Evolutionary conservation across 768 basidiomycete species (phyloP).

Genomic region (Pulveroboletus sp.): DNA sequence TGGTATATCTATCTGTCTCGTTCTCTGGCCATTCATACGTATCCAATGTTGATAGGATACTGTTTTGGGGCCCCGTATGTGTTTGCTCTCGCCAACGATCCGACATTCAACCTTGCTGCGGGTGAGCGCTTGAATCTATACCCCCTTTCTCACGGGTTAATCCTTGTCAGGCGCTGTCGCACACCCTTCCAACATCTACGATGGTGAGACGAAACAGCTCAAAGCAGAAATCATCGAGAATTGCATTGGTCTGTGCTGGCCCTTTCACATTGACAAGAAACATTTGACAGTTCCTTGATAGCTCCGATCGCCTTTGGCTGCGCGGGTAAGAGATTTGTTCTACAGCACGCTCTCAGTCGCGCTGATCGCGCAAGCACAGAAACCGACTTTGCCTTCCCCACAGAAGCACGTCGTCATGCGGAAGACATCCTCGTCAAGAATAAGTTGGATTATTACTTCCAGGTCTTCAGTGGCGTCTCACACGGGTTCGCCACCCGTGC

Average conservation of each 20-base stretch:
- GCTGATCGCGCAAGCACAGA: constrained; percentile 32
- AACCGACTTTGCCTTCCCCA: constrained; percentile 52
- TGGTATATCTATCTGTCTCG: constrained; percentile 29
- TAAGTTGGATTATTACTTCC: constrained; percentile 54
- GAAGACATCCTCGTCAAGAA: constrained; percentile 54
- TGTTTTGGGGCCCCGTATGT: constrained; percentile 58
- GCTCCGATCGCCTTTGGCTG: constrained; percentile 55
- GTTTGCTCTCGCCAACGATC: constrained; percentile 45
- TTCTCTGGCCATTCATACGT: background rate
- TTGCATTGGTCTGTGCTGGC: constrained; percentile 40
- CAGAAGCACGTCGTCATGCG: constrained; percentile 48
- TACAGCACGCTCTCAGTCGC: background rate
- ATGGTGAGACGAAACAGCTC: constrained; percentile 25
- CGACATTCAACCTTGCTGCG: constrained; percentile 38
- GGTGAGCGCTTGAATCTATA: constrained; percentile 29
- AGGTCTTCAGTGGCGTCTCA: constrained; percentile 47
- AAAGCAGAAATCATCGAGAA: constrained; percentile 47
- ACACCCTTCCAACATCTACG: constrained; percentile 41
- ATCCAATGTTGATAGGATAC: constrained; percentile 38
- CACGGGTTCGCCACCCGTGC: constrained; percentile 38
- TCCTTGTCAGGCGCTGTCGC: constrained; percentile 48
- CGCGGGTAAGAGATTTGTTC: constrained; percentile 40
- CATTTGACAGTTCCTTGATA: constrained; percentile 17
- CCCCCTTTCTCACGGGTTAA: background rate
- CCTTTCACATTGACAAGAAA: background rate